Percentiles rank a stretch among this genome's conserved stretches.
phyloP scores from a whole-genome alignment of 1,284 basidiomycete species.

The Fomitopsis betulina region DNA sequence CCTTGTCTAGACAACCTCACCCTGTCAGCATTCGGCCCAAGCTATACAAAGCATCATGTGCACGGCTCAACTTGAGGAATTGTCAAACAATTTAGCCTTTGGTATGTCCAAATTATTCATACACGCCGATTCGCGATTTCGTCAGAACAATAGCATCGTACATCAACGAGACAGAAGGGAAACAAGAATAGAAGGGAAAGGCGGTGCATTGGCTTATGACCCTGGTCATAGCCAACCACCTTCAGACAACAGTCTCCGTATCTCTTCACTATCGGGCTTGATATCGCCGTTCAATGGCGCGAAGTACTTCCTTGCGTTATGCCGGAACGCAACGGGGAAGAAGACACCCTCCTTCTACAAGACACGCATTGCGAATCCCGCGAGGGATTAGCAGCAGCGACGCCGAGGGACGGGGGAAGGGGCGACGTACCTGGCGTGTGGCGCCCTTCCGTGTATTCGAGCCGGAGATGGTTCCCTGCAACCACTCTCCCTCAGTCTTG shows the following conservation, averaged over 20 bases:
- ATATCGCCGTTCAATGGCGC: conserved; percentile 58
- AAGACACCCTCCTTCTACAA: conserved; percentile 41
- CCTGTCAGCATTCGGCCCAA: too few relatives aligned
- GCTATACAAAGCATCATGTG: too few relatives aligned
- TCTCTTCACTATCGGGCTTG: conserved; percentile 47
- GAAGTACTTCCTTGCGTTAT: conserved; percentile 44
- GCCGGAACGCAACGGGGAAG: conserved; percentile 43
- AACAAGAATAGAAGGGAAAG: not conserved
- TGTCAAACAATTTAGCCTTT: not conserved
- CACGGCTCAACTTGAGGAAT: too few relatives aligned
- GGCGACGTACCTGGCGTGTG: conserved; percentile 11
- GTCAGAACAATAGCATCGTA: too few relatives aligned
- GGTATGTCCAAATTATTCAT: not conserved
- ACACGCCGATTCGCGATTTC: too few relatives aligned
- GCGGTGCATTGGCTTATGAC: not conserved
- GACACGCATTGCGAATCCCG: not conserved
- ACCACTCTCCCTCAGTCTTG: conserved; percentile 11
- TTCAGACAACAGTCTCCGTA: conserved; percentile 36
- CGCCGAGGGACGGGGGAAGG: not conserved
- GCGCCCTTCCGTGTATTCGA: conserved; percentile 9
- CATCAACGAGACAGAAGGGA: not conserved
- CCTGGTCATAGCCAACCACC: conserved; percentile 35
- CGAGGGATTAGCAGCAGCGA: not conserved
- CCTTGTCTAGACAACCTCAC: too few relatives aligned
- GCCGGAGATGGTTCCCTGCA: conserved; percentile 11